Conservation (phyloP, 192 early-diverging fungal genomes). For the Linnemannia hyalina region DNA sequence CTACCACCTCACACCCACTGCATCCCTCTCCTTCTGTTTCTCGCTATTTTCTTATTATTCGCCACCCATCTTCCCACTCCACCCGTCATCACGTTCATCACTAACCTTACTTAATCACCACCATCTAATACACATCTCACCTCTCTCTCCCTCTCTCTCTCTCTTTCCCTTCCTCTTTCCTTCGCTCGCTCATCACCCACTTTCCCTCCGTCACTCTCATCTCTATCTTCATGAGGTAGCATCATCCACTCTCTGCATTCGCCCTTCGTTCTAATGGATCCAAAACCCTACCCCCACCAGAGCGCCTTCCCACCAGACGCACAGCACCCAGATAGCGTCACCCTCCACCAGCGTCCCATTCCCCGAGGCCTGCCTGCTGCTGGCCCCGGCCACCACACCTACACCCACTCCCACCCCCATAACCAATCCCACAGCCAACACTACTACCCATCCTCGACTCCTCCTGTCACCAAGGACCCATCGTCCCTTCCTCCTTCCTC, state of each 20-base stretch:
- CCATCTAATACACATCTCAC: too few species aligned
- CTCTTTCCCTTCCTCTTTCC: not conserved
- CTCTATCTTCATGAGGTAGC: not conserved
- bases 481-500: conserved; percentile 7
- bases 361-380: not conserved
- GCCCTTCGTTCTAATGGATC: not conserved
- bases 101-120: too few species aligned
- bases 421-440: not conserved
- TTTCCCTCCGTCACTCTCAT: not conserved
- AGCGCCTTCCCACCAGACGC: not conserved
- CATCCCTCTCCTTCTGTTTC: not conserved
- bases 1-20: not conserved
- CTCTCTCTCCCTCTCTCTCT: not conserved
- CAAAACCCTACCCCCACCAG: not conserved
- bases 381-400: not conserved
- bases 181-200: not conserved
- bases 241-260: not conserved
- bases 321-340: not conserved
- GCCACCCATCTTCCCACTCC: too few species aligned
- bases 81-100: too few species aligned
- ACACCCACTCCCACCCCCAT: not conserved
- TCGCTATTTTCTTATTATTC: not conserved
- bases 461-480: not conserved
- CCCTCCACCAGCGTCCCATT: not conserved
- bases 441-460: conserved; percentile 3